These are phyloP conservation scores for Aurantiochytrium sp. DNA, from an alignment of 108 stramenopile species.

Conservation along the genomic window DNA sequence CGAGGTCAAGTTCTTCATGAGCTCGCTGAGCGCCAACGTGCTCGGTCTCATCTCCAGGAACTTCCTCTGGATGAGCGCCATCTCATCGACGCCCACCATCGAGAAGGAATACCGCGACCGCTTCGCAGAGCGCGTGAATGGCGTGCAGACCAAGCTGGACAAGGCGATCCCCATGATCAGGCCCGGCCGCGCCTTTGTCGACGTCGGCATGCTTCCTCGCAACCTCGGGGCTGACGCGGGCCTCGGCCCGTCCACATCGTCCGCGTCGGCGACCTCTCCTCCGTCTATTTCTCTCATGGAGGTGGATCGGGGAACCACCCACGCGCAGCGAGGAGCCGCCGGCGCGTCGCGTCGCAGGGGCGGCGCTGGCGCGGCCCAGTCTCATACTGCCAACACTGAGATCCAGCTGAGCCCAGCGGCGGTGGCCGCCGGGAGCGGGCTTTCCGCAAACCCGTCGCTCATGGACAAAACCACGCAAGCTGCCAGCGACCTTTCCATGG, in stretches of 20 bases:
- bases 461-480: not conserved
- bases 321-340: too few relatives aligned
- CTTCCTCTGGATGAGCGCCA: slow-evolving; percentile 51
- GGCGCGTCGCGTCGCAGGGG: too few relatives aligned
- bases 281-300: slow-evolving; percentile 4
- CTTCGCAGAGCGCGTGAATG: slow-evolving; percentile 38
- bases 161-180: not conserved
- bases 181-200: not conserved
- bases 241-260: too few relatives aligned
- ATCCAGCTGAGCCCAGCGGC: not conserved
- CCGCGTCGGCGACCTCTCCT: too few relatives aligned
- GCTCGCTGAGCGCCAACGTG: slow-evolving; percentile 36
- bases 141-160: slow-evolving; percentile 28
- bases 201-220: not conserved
- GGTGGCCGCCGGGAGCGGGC: slow-evolving; percentile 22
- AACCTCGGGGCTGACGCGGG: not conserved
- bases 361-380: too few relatives aligned
- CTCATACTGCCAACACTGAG: not conserved
- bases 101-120: slow-evolving; percentile 46
- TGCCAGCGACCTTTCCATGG: slow-evolving; percentile 35
- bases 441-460: slow-evolving; percentile 31
- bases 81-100: slow-evolving; percentile 42
- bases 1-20: slow-evolving; percentile 79
- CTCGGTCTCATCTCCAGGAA: slow-evolving; percentile 46
- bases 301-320: too few relatives aligned